A percentile compares a stretch with the other conserved stretches of the same genome.
phyloP scores from a whole-genome alignment of 1,284 basidiomycete genomes.

The Microbotryum intermedium region DNA sequence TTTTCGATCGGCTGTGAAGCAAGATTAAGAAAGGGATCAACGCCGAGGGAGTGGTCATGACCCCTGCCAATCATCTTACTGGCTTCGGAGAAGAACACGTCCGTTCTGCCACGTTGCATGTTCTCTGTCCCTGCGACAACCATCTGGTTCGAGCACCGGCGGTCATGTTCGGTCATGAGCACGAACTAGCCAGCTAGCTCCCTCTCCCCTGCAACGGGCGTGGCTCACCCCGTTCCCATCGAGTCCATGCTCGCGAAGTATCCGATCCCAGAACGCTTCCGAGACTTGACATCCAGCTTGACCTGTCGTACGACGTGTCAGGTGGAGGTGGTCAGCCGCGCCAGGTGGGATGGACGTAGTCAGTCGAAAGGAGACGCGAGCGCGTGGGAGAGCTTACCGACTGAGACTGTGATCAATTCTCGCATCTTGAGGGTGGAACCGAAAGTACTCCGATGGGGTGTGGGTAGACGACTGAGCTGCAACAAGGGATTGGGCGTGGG shows the following conservation, averaged over 20 bases:
- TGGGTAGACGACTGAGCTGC: not conserved
- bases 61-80: not conserved
- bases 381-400: conserved; percentile 1
- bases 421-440: not conserved
- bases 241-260: conserved; percentile 39
- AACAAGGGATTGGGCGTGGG: not conserved
- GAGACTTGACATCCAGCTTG: conserved; percentile 28
- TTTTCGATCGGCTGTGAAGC: conserved; percentile 45
- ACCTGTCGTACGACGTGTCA: not conserved
- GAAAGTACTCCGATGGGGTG: not conserved
- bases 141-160: too few relatives aligned
- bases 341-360: not conserved
- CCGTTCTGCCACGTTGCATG: too few relatives aligned
- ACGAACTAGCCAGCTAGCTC: too few relatives aligned
- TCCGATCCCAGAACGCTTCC: conserved; percentile 38
- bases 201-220: too few relatives aligned
- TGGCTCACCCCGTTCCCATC: conserved; percentile 33
- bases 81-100: conserved; percentile 23
- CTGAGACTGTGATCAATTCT: conserved; percentile 15
- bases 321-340: not conserved
- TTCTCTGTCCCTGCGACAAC: too few relatives aligned
- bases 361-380: not conserved
- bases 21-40: not conserved
- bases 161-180: too few relatives aligned
- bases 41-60: too few relatives aligned